phyloP scores from a whole-genome alignment of 768 basidiomycete genomes.

The Tricholoma terreum region DNA sequence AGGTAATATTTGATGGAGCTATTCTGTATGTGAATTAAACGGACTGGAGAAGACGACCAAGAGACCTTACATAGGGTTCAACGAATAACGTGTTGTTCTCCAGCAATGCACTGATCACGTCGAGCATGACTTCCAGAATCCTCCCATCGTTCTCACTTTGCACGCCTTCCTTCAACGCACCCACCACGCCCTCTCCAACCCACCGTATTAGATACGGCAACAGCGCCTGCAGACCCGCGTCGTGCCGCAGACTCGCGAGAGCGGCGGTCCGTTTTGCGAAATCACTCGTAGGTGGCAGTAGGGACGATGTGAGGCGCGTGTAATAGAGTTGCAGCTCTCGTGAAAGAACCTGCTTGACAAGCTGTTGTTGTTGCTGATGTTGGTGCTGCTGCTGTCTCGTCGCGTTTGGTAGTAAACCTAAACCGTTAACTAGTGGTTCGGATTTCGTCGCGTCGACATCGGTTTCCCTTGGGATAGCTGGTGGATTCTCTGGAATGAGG shows the following conservation, averaged over 20 bases:
- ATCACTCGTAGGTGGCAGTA: slow-evolving; percentile 63
- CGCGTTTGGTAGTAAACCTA: slow-evolving; percentile 16
- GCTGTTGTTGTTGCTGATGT: slow-evolving; percentile 15
- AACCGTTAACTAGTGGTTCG: slow-evolving; percentile 22
- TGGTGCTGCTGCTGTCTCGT: slow-evolving; percentile 39
- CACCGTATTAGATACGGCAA: slow-evolving; percentile 93
- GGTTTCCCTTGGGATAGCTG: slow-evolving; percentile 56
- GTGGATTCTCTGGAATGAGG: slow-evolving; percentile 92
- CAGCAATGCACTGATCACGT: slow-evolving; percentile 73
- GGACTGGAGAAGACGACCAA: not conserved
- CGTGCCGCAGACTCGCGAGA: slow-evolving; percentile 81
- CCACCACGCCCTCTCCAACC: slow-evolving; percentile 86
- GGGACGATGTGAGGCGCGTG: slow-evolving; percentile 79
- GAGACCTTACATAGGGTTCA: slow-evolving; percentile 91
- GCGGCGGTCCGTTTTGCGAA: slow-evolving; percentile 81
- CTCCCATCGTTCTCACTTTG: slow-evolving; percentile 66
- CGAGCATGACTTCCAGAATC: slow-evolving; percentile 76
- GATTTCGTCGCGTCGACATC: slow-evolving; percentile 31
- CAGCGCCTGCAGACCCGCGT: slow-evolving; percentile 88
- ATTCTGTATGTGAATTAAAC: not conserved
- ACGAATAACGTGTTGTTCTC: slow-evolving; percentile 55
- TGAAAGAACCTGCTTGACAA: slow-evolving; percentile 87
- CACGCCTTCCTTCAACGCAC: slow-evolving; percentile 34
- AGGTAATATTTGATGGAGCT: slow-evolving; percentile 96
- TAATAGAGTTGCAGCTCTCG: slow-evolving; percentile 95